phyloP scores from a whole-genome alignment of 2,329 filamentous ascomycete genomes.

The Trichoderma koningiopsis region DNA sequence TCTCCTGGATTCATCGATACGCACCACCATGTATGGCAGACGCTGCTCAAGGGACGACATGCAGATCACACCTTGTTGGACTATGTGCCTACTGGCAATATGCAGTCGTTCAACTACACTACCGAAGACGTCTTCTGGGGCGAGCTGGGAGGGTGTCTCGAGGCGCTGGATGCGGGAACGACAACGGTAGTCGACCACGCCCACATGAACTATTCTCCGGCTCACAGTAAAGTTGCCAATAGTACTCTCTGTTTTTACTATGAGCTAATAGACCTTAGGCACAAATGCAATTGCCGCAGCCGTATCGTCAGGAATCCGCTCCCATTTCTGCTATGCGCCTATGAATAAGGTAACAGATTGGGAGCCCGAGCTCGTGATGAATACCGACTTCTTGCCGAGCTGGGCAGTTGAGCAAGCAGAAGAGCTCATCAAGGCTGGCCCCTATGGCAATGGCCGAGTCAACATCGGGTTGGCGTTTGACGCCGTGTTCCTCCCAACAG shows the following conservation, averaged over 20 bases:
- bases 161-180: conserved; percentile 45
- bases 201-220: conserved; percentile 24
- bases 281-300: conserved; percentile 25
- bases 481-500: conserved; percentile 42
- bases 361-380: conserved; percentile 33
- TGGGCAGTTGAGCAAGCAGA: conserved; percentile 43
- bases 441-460: conserved; percentile 33
- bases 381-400: conserved; percentile 36
- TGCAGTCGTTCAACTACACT: conserved; percentile 19
- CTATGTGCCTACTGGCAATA: conserved; percentile 15
- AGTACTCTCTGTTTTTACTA: not conserved
- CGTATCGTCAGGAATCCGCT: conserved; percentile 47
- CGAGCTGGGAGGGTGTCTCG: conserved; percentile 44
- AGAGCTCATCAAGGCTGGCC: conserved; percentile 28
- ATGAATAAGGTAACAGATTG: conserved; percentile 37
- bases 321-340: conserved; percentile 47
- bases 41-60: conserved; percentile 33
- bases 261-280: conserved; percentile 19
- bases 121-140: conserved; percentile 50
- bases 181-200: conserved; percentile 38
- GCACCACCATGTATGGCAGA: conserved; percentile 50
- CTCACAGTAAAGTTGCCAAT: conserved; percentile 12
- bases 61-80: conserved; percentile 14
- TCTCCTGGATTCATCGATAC: conserved; percentile 48
- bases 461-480: conserved; percentile 49